A percentile compares a stretch with the other conserved stretches of the same genome.
These are phyloP conservation scores for Alternaria triticimaculans DNA, from an alignment of 2,329 filamentous ascomycete genomes.

Conservation along the genomic window DNA sequence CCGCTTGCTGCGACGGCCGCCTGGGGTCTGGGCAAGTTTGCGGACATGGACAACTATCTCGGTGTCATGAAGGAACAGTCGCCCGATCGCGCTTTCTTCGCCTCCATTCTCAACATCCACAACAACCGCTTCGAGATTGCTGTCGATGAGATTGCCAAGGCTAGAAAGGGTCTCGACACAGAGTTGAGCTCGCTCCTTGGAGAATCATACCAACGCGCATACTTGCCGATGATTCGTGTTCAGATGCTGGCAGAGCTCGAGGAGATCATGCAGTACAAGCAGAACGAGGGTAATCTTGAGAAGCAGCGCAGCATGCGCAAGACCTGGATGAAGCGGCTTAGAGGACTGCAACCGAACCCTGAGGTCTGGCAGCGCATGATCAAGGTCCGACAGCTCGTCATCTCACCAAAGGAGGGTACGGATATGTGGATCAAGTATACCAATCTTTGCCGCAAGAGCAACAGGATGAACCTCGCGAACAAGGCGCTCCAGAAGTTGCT, in stretches of 20 bases:
- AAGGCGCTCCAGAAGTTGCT: constrained; percentile 94
- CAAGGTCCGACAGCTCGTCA: constrained; percentile 89
- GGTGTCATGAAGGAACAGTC: constrained; percentile 93
- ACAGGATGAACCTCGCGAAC: constrained; percentile 91
- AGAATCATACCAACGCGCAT: constrained; percentile 97
- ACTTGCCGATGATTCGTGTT: constrained; percentile 95
- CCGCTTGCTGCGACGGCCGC: constrained; percentile 93
- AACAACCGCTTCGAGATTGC: constrained; percentile 95
- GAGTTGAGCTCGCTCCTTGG: constrained; percentile 96
- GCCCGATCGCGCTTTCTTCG: constrained; percentile 96
- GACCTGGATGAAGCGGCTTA: constrained; percentile 94
- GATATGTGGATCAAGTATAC: constrained; percentile 99
- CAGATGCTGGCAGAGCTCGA: constrained; percentile 99
- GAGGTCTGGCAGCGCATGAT: constrained; percentile 99
- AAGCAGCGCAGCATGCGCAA: constrained; percentile 90
- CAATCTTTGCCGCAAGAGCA: constrained; percentile 96
- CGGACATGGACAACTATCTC: constrained; percentile 96
- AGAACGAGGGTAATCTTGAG: constrained; percentile 76
- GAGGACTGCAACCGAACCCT: constrained; percentile 94
- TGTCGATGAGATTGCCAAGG: constrained; percentile 85
- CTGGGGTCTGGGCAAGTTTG: constrained; percentile 96
- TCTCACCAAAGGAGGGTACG: constrained; percentile 90
- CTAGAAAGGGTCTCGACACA: constrained; percentile 90
- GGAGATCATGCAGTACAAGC: constrained; percentile 97
- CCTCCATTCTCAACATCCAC: constrained; percentile 92